phyloP scores from a whole-genome alignment of 805 yeast genomes.

The Nematodospora valgi region DNA sequence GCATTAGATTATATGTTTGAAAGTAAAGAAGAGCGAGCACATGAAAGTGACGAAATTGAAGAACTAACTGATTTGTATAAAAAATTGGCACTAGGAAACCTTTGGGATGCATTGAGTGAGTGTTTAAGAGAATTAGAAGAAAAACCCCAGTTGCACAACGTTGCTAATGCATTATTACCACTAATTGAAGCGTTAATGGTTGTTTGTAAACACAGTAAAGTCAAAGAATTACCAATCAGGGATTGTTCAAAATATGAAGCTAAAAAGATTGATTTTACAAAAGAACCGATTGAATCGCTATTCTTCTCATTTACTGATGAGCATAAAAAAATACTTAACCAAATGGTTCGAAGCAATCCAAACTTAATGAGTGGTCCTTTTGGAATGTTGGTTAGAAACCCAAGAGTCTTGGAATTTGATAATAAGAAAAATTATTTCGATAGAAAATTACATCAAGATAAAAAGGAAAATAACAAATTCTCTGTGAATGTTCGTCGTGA shows the following conservation, averaged over 20 bases:
- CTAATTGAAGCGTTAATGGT: constrained; percentile 91
- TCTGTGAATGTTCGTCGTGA: constrained; percentile 75
- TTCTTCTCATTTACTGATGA: constrained; percentile 86
- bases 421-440: constrained; percentile 86
- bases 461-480: constrained; percentile 46
- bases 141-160: constrained; percentile 42
- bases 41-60: constrained; percentile 25
- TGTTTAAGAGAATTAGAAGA: constrained; percentile 64
- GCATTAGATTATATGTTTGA: constrained; percentile 83
- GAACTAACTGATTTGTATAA: constrained; percentile 61
- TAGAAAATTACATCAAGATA: constrained; percentile 58
- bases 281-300: constrained; percentile 71
- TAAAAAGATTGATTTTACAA: constrained; percentile 60
- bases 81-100: constrained; percentile 63
- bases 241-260: constrained; percentile 61
- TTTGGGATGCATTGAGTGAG: constrained; percentile 84
- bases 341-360: constrained; percentile 87
- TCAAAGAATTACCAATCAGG: constrained; percentile 47
- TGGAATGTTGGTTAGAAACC: constrained; percentile 81
- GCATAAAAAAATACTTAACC: constrained; percentile 82
- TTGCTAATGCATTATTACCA: constrained; percentile 81
- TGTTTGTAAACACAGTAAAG: constrained; percentile 84
- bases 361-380: constrained; percentile 95
- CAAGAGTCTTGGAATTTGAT: constrained; percentile 89
- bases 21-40: constrained; percentile 24